Evolutionary conservation across 2,329 filamentous ascomycete genomes (phyloP).

Genomic region (Neoarthrinium moseri): DNA sequence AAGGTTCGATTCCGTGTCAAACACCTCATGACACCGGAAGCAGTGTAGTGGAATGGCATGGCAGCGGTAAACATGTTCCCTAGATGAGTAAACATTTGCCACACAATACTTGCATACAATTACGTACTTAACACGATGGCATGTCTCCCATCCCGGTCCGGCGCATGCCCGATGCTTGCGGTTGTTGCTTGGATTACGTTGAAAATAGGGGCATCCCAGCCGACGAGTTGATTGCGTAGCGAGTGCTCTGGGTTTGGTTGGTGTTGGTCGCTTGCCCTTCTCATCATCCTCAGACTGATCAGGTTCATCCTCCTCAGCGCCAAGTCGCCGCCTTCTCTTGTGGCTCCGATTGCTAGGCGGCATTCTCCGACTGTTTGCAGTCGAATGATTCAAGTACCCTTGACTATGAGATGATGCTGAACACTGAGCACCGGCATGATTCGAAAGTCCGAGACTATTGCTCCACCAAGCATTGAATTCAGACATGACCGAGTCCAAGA

Average conservation of each 20-base stretch:
- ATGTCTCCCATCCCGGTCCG: background rate
- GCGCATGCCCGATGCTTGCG: background rate
- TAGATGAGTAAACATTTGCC: background rate
- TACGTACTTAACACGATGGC: background rate
- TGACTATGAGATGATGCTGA: background rate
- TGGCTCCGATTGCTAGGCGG: background rate
- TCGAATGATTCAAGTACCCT: background rate
- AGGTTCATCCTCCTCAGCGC: background rate
- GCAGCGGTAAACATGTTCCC: background rate
- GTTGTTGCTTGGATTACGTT: background rate
- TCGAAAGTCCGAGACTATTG: background rate
- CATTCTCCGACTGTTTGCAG: background rate
- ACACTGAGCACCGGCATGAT: background rate
- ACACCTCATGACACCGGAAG: background rate
- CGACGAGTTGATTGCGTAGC: background rate
- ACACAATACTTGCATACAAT: background rate
- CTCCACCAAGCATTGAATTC: background rate
- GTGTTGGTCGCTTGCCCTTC: background rate
- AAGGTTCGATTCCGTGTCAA: background rate
- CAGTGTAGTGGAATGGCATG: background rate
- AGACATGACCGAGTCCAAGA: background rate
- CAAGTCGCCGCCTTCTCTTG: background rate
- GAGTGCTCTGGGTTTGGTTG: background rate
- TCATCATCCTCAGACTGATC: background rate
- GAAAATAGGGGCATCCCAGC: background rate